Conservation (phyloP, 2,329 filamentous ascomycete species). For the Microascus cirrosus region DNA sequence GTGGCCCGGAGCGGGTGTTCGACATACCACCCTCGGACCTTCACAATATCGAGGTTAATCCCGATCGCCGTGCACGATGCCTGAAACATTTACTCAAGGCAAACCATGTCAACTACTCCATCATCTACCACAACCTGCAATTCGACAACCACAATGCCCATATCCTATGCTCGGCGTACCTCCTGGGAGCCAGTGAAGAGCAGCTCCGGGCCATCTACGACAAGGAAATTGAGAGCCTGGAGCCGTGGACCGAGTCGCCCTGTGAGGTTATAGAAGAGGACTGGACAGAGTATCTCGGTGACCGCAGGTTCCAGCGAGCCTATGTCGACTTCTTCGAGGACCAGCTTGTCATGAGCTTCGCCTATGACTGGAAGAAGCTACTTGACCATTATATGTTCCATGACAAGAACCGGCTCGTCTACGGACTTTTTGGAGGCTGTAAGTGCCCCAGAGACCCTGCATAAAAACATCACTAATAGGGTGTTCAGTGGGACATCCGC, state of each 20-base stretch:
- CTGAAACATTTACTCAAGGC: constrained; percentile 85
- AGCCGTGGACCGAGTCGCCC: constrained; percentile 75
- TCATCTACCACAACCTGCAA: constrained; percentile 63
- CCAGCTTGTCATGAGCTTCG: constrained; percentile 58
- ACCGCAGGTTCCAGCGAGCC: constrained; percentile 72
- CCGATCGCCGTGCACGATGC: constrained; percentile 68
- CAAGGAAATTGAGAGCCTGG: constrained; percentile 56
- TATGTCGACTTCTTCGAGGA: constrained; percentile 96
- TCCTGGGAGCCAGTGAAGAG: constrained; percentile 63
- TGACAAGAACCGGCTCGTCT: constrained; percentile 66
- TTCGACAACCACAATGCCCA: constrained; percentile 81
- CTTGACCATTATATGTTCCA: constrained; percentile 66
- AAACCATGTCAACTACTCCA: constrained; percentile 82
- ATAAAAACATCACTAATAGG: constrained; percentile 2
- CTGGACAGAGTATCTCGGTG: constrained; percentile 77
- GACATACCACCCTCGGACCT: constrained; percentile 57
- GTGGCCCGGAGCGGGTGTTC: constrained; percentile 15
- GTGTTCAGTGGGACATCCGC: constrained; percentile 64
- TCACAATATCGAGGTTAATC: constrained; percentile 68
- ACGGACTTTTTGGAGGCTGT: constrained; percentile 71
- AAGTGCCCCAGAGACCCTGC: constrained; percentile 23
- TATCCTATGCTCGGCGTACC: constrained; percentile 72
- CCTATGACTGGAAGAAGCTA: constrained; percentile 77
- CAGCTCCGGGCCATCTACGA: constrained; percentile 79
- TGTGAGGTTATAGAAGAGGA: constrained; percentile 73